Conservation (phyloP, 805 yeast species). For the Saturnispora sekii region DNA sequence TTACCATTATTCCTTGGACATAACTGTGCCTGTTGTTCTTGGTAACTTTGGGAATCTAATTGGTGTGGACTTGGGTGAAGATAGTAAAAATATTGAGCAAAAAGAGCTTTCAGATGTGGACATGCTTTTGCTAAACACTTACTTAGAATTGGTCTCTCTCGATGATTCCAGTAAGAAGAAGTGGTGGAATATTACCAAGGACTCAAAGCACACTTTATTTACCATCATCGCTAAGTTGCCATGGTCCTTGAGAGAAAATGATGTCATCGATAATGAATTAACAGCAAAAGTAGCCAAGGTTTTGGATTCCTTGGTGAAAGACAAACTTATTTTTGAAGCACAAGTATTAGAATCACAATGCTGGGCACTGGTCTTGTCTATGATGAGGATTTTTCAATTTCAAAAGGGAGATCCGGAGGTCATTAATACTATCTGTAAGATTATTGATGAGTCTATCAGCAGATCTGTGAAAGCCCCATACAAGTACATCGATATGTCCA, state of each 20-base stretch:
- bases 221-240: slow-evolving; percentile 52
- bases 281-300: slow-evolving; percentile 37
- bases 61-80: slow-evolving; percentile 22
- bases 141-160: slow-evolving; percentile 46
- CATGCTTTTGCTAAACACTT: slow-evolving; percentile 46
- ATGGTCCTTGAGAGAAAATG: slow-evolving; percentile 13
- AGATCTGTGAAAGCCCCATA: slow-evolving; percentile 70
- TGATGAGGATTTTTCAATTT: slow-evolving; percentile 20
- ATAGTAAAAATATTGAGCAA: slow-evolving; percentile 11
- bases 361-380: slow-evolving; percentile 41
- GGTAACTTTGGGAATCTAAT: slow-evolving; percentile 11
- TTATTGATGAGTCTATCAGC: slow-evolving; percentile 68
- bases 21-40: slow-evolving; percentile 14
- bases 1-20: slow-evolving; percentile 17
- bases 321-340: slow-evolving; percentile 45
- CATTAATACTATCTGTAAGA: slow-evolving; percentile 39
- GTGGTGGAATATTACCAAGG: slow-evolving; percentile 63
- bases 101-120: slow-evolving; percentile 39
- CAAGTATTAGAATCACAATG: slow-evolving; percentile 43
- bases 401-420: slow-evolving; percentile 9
- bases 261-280: slow-evolving; percentile 13
- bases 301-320: slow-evolving; percentile 37
- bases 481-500: slow-evolving; percentile 62
- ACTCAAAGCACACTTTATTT: slow-evolving; percentile 48
- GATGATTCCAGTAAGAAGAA: slow-evolving; percentile 30